phyloP scores from a whole-genome alignment of 2,329 filamentous ascomycete genomes.

The Fusarium algeriense region DNA sequence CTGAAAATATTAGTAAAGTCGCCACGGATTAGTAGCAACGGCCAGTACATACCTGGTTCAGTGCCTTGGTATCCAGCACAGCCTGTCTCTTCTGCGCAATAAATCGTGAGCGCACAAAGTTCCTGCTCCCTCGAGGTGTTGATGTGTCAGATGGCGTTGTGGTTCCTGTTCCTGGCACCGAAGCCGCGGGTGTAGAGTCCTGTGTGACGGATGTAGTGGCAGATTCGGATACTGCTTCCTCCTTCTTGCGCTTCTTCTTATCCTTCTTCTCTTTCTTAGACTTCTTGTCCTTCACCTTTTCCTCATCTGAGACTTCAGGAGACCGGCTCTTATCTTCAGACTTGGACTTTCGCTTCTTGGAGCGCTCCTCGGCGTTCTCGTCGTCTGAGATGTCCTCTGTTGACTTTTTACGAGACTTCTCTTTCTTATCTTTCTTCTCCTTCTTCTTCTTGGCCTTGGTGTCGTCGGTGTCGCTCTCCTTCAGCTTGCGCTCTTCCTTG shows the following conservation, averaged over 20 bases:
- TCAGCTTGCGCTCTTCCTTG: slow-evolving; percentile 54
- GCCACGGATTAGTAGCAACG: slow-evolving; percentile 56
- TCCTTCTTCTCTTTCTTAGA: slow-evolving; percentile 59
- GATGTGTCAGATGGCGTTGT: slow-evolving; percentile 59
- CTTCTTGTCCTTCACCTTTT: slow-evolving; percentile 51
- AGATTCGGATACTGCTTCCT: slow-evolving; percentile 48
- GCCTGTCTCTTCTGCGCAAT: slow-evolving; percentile 91
- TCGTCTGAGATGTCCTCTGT: slow-evolving; percentile 38
- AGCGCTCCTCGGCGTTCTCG: slow-evolving; percentile 47
- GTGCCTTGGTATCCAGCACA: slow-evolving; percentile 80
- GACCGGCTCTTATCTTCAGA: slow-evolving; percentile 46
- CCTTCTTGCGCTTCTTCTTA: slow-evolving; percentile 64
- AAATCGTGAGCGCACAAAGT: slow-evolving; percentile 81
- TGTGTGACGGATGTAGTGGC: slow-evolving; percentile 26
- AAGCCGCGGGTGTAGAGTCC: slow-evolving; percentile 45
- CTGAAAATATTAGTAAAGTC: slow-evolving; percentile 52
- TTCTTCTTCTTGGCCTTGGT: slow-evolving; percentile 47
- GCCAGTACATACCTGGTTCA: slow-evolving; percentile 79
- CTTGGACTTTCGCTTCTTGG: slow-evolving; percentile 53
- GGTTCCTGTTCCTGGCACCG: slow-evolving; percentile 53
- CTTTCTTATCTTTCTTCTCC: slow-evolving; percentile 59
- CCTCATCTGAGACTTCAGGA: slow-evolving; percentile 45
- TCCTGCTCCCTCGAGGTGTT: slow-evolving; percentile 68
- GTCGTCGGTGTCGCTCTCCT: slow-evolving; percentile 45
- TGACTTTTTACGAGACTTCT: slow-evolving; percentile 50